These are phyloP conservation scores for Penicillium sp. DNA, from an alignment of 2,329 filamentous ascomycete species.

Conservation along the genomic window DNA sequence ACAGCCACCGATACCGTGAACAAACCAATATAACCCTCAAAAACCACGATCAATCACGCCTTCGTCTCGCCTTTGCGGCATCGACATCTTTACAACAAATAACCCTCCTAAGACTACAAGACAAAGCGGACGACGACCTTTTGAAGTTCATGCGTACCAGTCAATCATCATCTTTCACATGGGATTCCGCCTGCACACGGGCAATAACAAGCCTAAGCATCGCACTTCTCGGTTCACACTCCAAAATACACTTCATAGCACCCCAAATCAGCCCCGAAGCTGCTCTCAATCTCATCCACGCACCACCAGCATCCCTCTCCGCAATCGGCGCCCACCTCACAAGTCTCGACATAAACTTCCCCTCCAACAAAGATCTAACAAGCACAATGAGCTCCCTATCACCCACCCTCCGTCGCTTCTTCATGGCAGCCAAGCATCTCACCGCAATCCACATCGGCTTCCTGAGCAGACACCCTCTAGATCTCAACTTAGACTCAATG, in stretches of 20 bases:
- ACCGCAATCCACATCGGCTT: slow-evolving; percentile 67
- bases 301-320: slow-evolving; percentile 51
- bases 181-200: slow-evolving; percentile 65
- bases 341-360: slow-evolving; percentile 66
- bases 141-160: slow-evolving; percentile 55
- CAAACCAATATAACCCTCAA: slow-evolving; percentile 51
- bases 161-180: slow-evolving; percentile 57
- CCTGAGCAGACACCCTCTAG: slow-evolving; percentile 58
- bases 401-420: slow-evolving; percentile 58
- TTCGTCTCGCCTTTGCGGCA: slow-evolving; percentile 58
- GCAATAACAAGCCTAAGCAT: slow-evolving; percentile 60
- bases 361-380: slow-evolving; percentile 59
- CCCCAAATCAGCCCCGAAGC: slow-evolving; percentile 65
- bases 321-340: slow-evolving; percentile 59
- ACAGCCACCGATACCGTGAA: slow-evolving; percentile 37
- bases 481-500: slow-evolving; percentile 59
- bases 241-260: slow-evolving; percentile 62
- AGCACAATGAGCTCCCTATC: slow-evolving; percentile 61
- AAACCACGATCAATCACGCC: slow-evolving; percentile 53
- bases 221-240: slow-evolving; percentile 59
- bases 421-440: slow-evolving; percentile 61
- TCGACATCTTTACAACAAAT: slow-evolving; percentile 66
- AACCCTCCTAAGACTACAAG: slow-evolving; percentile 64
- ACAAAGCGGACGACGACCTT: slow-evolving; percentile 59
- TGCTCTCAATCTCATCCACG: slow-evolving; percentile 53